Percentiles rank a stretch among this genome's conserved stretches.
phyloP scores from a whole-genome alignment of 2,329 filamentous ascomycete genomes.

The Tetracladium maxilliforme region DNA sequence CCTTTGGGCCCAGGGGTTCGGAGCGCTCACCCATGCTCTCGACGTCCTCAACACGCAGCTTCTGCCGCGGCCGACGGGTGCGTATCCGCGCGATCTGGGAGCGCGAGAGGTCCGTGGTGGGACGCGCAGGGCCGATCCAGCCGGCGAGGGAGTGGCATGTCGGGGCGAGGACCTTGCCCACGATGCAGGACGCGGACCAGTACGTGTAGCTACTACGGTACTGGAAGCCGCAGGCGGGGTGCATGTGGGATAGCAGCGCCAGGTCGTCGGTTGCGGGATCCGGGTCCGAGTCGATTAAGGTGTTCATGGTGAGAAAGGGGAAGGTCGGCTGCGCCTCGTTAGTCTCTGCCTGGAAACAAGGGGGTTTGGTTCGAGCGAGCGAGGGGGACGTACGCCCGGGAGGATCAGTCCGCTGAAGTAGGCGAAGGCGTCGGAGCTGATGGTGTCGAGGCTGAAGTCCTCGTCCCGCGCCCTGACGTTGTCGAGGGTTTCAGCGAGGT shows the following conservation, averaged over 20 bases:
- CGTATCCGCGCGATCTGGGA: constrained; percentile 59
- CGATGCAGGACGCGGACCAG: constrained; percentile 58
- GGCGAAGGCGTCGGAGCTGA: constrained; percentile 60
- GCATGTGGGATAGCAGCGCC: constrained; percentile 51
- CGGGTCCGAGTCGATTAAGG: constrained; percentile 60
- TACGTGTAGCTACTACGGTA: constrained; percentile 67
- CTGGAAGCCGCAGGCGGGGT: constrained; percentile 60
- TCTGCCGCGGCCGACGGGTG: constrained; percentile 39
- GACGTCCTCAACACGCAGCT: constrained; percentile 42
- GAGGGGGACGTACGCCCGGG: constrained; percentile 52
- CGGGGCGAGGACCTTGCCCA: constrained; percentile 61
- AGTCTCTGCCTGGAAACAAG: constrained; percentile 20
- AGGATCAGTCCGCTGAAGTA: constrained; percentile 64
- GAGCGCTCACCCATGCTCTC: constrained; percentile 52
- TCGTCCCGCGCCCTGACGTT: constrained; percentile 27
- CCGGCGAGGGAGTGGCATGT: constrained; percentile 58
- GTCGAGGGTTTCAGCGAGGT: constrained; percentile 48
- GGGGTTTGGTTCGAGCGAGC: constrained; percentile 14
- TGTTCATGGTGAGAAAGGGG: constrained; percentile 66
- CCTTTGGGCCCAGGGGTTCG: constrained; percentile 50
- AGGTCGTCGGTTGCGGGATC: constrained; percentile 51
- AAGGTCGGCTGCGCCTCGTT: too few relatives aligned
- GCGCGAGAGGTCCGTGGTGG: constrained; percentile 49
- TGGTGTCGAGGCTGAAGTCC: constrained; percentile 39
- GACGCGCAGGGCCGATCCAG: constrained; percentile 60